Conservation (phyloP, 1,139 yeast genomes). For the Insectozyma bohioensis region DNA sequence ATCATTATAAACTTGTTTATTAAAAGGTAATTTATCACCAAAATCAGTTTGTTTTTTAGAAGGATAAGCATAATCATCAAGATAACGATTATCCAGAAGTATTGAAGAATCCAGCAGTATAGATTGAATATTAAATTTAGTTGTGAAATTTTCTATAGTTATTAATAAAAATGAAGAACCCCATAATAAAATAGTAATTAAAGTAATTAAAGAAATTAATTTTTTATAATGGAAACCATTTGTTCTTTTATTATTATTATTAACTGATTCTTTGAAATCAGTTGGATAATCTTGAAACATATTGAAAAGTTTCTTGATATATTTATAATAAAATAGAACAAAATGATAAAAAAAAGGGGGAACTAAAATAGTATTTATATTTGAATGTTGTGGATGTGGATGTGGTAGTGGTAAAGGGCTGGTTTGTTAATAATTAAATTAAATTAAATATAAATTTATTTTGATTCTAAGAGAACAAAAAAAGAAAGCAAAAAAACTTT, state of each 20-base stretch:
- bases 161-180: constrained; percentile 36
- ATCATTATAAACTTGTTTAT: constrained; percentile 17
- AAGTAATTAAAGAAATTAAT: constrained; percentile 7
- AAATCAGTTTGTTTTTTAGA: constrained; percentile 32
- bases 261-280: neutral
- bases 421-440: too few species aligned
- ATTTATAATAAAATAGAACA: too few species aligned
- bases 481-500: too few species aligned
- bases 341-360: too few species aligned
- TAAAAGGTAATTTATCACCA: constrained; percentile 28
- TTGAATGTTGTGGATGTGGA: too few species aligned
- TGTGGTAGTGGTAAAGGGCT: too few species aligned
- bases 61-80: constrained; percentile 21
- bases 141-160: constrained; percentile 22
- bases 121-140: constrained; percentile 4
- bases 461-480: too few species aligned
- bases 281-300: too few species aligned
- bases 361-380: too few species aligned
- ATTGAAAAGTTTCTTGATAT: too few species aligned
- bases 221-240: constrained; percentile 1
- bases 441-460: too few species aligned
- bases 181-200: constrained; percentile 36
- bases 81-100: constrained; percentile 9
- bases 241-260: neutral
- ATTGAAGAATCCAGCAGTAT: constrained; percentile 9